Conservation (phyloP, 2,329 filamentous ascomycete genomes). For the Colletotrichum shisoi region DNA sequence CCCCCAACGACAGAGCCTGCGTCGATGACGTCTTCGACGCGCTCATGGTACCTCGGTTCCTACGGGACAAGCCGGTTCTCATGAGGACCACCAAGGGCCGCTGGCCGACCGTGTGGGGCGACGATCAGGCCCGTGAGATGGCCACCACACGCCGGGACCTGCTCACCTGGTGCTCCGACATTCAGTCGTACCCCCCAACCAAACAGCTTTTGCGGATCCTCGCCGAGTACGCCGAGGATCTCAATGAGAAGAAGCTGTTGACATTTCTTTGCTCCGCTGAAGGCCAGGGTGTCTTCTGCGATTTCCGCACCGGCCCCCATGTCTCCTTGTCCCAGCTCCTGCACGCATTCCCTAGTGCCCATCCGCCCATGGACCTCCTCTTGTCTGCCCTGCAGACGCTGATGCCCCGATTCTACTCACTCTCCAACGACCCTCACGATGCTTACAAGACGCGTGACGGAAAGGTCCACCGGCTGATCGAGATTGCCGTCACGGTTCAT, state of each 20-base stretch:
- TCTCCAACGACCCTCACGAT: slow-evolving; percentile 93
- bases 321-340: slow-evolving; percentile 86
- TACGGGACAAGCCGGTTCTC: slow-evolving; percentile 83
- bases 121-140: slow-evolving; percentile 84
- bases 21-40: slow-evolving; percentile 87
- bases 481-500: slow-evolving; percentile 96
- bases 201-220: slow-evolving; percentile 86
- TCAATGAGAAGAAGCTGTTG: slow-evolving; percentile 88
- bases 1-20: slow-evolving; percentile 78
- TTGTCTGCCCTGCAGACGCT: slow-evolving; percentile 82
- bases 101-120: slow-evolving; percentile 98
- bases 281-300: slow-evolving; percentile 91
- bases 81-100: slow-evolving; percentile 81
- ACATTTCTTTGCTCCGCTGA: slow-evolving; percentile 86
- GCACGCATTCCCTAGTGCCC: slow-evolving; percentile 88
- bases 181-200: slow-evolving; percentile 90
- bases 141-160: slow-evolving; percentile 88
- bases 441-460: slow-evolving; percentile 72
- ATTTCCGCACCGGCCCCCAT: slow-evolving; percentile 88
- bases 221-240: slow-evolving; percentile 81
- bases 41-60: slow-evolving; percentile 79
- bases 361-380: slow-evolving; percentile 83
- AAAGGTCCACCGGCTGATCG: slow-evolving; percentile 80
- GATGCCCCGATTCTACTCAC: slow-evolving; percentile 98
- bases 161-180: slow-evolving; percentile 94